Evolutionary conservation across 1,284 basidiomycete species (phyloP), one percentile per base, ranked within the genome.

Genomic region (Trichosporon ovoides): DNA sequence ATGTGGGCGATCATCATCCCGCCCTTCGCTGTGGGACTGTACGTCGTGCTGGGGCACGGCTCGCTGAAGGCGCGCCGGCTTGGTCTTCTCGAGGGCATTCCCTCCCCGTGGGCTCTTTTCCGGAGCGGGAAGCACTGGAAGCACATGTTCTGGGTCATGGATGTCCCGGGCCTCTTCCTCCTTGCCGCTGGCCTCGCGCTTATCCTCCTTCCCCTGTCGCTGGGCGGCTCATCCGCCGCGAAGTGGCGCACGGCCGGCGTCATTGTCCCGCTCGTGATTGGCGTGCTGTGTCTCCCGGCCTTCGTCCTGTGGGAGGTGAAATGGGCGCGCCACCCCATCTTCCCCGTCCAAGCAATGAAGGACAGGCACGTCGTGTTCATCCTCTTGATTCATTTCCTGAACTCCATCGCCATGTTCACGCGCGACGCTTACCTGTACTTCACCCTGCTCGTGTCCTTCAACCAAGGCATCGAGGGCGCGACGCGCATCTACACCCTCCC

Each of bases 1-100:
- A 78, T 78, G 74, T 80, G 73, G 70, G 73, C 69, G 12, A 78
- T 79, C 63, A 77, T 80, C 60, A 76, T 75, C 63, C 75, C 78
- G 6, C 65, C 73, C 46, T 65, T 66, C 53, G 50, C 68, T 12
- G 33, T 78, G 14, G 75, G 76, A 3, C 65, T 79, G 16, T 57
- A 77, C 52, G 43, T 56, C 35, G 67, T 74, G 3, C 64, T 80
- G 20, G 52, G 67, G 24, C 22, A 64, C 52, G 76, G 74, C 0
- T 62, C 67, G 31, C 59, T 66, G 61, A 56, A 66, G 40, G 71
- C 72, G 1, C 65, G 65, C 34, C 56, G 59, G 18, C 24, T 60
- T 10, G 77, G 77, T 9, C 60, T 66, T 0, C 63, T 78, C 7
- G 63, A 66, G 14, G 60, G 63, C 14, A 68, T 75, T 49, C 68